Conservation (phyloP, 306 rosid genomes). For the Lupinus albus region DNA sequence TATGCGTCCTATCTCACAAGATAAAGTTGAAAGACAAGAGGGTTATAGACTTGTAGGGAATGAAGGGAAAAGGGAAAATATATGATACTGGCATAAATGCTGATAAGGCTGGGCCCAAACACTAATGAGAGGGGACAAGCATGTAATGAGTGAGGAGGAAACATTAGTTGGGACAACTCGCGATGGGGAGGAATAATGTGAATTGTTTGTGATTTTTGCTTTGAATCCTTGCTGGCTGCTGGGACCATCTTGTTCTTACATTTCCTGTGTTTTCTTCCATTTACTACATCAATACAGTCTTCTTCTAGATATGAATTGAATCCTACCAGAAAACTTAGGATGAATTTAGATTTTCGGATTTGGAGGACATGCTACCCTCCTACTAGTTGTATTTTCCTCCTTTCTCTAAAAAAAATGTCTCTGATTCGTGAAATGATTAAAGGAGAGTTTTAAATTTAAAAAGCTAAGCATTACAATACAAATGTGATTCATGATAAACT, state of each 20-base stretch:
- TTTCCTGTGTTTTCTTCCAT: not conserved
- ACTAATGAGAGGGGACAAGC: not conserved
- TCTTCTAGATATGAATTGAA: not conserved
- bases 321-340: not conserved
- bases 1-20: not conserved
- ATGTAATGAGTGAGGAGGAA: not conserved
- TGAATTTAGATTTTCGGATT: not conserved
- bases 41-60: not conserved
- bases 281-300: not conserved
- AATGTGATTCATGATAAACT: slow-evolving; percentile 22
- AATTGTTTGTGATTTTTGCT: not conserved
- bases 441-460: slow-evolving; percentile 10
- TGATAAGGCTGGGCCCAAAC: not conserved
- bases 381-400: not conserved
- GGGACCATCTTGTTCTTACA: not conserved
- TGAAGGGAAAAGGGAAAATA: not conserved
- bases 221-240: not conserved
- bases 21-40: not conserved
- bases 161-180: not conserved
- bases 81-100: not conserved
- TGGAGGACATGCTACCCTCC: not conserved
- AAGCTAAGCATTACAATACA: slow-evolving; percentile 16
- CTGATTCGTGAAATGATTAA: slow-evolving; percentile 8
- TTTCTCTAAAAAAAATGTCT: not conserved
- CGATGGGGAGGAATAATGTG: not conserved